Conservation (phyloP, 2,329 filamentous ascomycete species). For the Colletotrichum truncatum region DNA sequence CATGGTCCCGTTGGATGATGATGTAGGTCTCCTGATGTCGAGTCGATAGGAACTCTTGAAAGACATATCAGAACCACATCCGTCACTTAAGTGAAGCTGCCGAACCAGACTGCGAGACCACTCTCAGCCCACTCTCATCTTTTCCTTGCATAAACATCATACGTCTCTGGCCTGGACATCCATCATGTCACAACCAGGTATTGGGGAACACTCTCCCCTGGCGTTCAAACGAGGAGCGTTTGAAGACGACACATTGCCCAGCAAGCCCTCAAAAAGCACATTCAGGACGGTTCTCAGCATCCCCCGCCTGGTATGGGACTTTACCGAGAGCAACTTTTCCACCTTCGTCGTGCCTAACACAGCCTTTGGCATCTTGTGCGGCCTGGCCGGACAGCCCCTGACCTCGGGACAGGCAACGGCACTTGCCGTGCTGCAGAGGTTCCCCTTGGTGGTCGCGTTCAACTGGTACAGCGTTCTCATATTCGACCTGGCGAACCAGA, state of each 20-base stretch:
- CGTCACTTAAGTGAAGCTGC: background rate
- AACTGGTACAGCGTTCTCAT: constrained; percentile 40
- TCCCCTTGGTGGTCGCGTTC: constrained; percentile 32
- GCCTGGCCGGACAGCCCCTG: constrained; percentile 18
- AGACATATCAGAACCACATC: background rate
- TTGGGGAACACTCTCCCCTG: constrained; percentile 8
- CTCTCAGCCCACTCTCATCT: background rate
- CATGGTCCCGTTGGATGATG: background rate
- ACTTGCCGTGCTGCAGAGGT: background rate
- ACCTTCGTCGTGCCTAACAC: constrained; percentile 28
- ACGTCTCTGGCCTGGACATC: no score
- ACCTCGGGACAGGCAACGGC: constrained; percentile 5
- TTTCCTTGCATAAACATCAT: background rate
- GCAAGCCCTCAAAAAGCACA: background rate
- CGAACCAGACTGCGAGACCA: constrained; percentile 1
- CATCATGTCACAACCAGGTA: constrained; percentile 6
- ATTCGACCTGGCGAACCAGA: constrained; percentile 41
- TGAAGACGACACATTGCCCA: background rate
- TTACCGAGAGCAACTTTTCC: constrained; percentile 29
- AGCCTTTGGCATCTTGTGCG: constrained; percentile 22
- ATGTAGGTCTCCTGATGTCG: background rate
- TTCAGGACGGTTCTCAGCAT: background rate
- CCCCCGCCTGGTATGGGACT: constrained; percentile 26
- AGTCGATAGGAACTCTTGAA: background rate
- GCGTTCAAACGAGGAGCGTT: constrained; percentile 19